Conservation (phyloP, 2,329 filamentous ascomycete genomes). For the Plenodomus lindquistii region DNA sequence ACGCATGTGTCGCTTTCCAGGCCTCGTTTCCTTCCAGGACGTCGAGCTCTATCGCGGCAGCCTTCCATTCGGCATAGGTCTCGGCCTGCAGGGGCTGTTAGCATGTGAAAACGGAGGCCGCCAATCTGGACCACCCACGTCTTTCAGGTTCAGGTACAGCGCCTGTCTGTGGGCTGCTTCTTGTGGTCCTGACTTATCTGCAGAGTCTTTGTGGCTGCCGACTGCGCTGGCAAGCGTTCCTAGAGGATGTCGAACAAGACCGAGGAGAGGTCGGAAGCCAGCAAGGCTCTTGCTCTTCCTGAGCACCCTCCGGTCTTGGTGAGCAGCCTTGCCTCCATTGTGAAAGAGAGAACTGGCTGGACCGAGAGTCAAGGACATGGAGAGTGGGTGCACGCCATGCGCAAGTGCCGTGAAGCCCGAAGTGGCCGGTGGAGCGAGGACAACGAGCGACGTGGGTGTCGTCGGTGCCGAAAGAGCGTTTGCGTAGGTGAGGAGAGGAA, state of each 20-base stretch:
- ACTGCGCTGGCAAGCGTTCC: slow-evolving; percentile 20
- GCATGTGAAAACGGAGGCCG: slow-evolving; percentile 25
- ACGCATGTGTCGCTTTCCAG: slow-evolving; percentile 74
- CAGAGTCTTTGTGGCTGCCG: slow-evolving; percentile 20
- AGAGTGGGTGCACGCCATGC: slow-evolving; percentile 38
- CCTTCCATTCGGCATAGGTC: slow-evolving; percentile 72
- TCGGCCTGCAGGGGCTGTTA: slow-evolving; percentile 59
- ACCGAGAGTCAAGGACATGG: slow-evolving; percentile 43
- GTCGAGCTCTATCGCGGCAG: slow-evolving; percentile 77
- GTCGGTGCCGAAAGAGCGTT: background rate
- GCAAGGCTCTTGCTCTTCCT: slow-evolving; percentile 35
- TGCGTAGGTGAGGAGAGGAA: background rate
- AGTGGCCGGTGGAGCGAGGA: slow-evolving; percentile 14
- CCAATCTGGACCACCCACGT: slow-evolving; percentile 54
- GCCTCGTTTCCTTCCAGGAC: slow-evolving; percentile 75
- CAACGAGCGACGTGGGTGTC: background rate
- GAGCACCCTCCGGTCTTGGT: slow-evolving; percentile 12
- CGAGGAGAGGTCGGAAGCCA: background rate
- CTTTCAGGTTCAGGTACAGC: slow-evolving; percentile 66
- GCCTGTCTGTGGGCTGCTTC: slow-evolving; percentile 52
- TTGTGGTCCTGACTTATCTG: slow-evolving; percentile 8
- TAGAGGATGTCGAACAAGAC: slow-evolving; percentile 41
- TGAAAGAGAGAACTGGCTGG: slow-evolving; percentile 37
- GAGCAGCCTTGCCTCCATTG: slow-evolving; percentile 13
- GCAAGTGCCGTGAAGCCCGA: slow-evolving; percentile 18